Conservation (phyloP, 306 rosid genomes). For the Urtica urens region DNA sequence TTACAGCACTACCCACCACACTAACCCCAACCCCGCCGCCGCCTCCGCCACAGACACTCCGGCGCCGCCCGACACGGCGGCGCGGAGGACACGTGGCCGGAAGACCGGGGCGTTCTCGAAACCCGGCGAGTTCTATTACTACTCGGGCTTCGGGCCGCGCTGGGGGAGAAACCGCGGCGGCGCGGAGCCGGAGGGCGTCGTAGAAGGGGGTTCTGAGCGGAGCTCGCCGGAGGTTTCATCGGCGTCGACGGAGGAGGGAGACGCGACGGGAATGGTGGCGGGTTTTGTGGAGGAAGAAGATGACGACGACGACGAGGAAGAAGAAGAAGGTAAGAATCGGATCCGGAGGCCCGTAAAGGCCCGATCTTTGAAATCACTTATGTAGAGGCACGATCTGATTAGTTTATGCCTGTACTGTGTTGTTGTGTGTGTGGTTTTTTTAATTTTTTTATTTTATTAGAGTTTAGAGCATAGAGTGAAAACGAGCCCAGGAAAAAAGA, state of each 20-base stretch:
- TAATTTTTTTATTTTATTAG: not conserved
- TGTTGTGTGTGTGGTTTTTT: not conserved
- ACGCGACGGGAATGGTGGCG: conserved; percentile 12
- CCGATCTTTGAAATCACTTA: conserved; percentile 71
- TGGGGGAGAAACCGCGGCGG: conserved; percentile 56
- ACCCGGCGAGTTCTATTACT: conserved; percentile 49
- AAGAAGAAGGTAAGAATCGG: conserved; percentile 14
- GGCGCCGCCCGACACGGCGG: conserved; percentile 8
- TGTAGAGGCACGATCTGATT: conserved; percentile 32
- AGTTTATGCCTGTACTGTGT: too few relatives aligned
- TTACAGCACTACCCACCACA: conserved; percentile 2
- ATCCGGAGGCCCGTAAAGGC: conserved; percentile 80
- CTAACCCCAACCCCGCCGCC: not conserved
- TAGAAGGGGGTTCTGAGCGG: not conserved
- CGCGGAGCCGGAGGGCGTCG: conserved; percentile 15
- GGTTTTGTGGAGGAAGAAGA: conserved; percentile 37
- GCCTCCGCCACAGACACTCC: not conserved
- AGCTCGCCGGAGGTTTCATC: conserved; percentile 6
- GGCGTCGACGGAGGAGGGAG: conserved; percentile 13
- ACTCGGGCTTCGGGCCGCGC: conserved; percentile 72
- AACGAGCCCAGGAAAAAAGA: not conserved
- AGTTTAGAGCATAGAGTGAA: too few relatives aligned
- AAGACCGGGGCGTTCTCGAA: conserved; percentile 8
- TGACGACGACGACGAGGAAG: conserved; percentile 22
- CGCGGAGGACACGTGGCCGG: conserved; percentile 2